A percentile compares a stretch with the other conserved stretches of the same genome.
Conservation (phyloP, 1,139 yeast species). For the Martiniozyma asiatica region DNA sequence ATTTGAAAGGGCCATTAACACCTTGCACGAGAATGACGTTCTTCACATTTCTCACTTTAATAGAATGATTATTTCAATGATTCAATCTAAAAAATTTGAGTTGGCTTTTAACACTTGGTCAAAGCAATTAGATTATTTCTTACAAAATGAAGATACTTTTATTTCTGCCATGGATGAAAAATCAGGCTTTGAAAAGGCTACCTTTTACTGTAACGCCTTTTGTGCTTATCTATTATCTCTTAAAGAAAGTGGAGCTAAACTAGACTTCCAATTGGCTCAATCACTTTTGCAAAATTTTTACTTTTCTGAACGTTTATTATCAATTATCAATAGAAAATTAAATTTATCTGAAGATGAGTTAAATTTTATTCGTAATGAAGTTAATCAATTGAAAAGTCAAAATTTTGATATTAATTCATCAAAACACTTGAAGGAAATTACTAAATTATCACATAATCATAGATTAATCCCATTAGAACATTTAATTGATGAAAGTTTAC, state of each 20-base stretch:
- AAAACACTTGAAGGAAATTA: slow-evolving; percentile 10
- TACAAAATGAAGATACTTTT: slow-evolving; percentile 10
- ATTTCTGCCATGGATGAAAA: not conserved
- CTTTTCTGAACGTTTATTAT: slow-evolving; percentile 28
- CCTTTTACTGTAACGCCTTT: slow-evolving; percentile 12
- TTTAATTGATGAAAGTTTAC: slow-evolving; percentile 8
- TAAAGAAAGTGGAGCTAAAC: slow-evolving; percentile 7
- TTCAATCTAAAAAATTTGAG: slow-evolving; percentile 13
- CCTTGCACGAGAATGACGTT: slow-evolving; percentile 9
- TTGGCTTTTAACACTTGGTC: slow-evolving; percentile 18
- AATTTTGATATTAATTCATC: slow-evolving; percentile 16
- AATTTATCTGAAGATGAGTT: slow-evolving; percentile 18
- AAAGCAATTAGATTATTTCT: slow-evolving; percentile 16
- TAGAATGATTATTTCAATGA: slow-evolving; percentile 11
- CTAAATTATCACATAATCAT: slow-evolving; percentile 10
- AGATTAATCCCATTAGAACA: slow-evolving; percentile 11
- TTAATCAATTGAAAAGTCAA: slow-evolving; percentile 2
- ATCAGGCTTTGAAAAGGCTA: slow-evolving; percentile 3
- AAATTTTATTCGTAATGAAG: slow-evolving; percentile 6
- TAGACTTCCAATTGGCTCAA: slow-evolving; percentile 15
- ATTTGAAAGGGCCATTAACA: slow-evolving; percentile 11
- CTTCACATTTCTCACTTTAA: slow-evolving; percentile 15
- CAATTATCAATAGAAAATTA: slow-evolving; percentile 28
- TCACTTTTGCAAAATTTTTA: slow-evolving; percentile 12
- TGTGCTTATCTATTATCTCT: slow-evolving; percentile 15